A percentile compares a stretch with the other conserved stretches of the same genome.
phyloP scores from a whole-genome alignment of 148 eudicot species.

The Vaccinium macrocarpon region DNA sequence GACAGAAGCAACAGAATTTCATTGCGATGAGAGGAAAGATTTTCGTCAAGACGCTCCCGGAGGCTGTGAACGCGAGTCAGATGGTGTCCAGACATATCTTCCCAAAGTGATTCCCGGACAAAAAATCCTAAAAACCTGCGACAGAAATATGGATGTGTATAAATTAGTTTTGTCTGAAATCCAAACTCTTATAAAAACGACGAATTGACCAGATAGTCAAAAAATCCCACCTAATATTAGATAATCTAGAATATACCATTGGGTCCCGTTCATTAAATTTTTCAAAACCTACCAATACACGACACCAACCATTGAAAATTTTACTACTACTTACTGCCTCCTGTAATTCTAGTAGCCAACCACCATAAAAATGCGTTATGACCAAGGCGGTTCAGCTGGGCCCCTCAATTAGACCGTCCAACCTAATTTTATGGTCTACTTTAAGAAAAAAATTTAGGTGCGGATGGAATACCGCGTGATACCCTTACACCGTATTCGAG shows the following conservation, averaged over 20 bases:
- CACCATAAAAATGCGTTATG: not conserved
- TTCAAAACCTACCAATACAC: constrained; percentile 8
- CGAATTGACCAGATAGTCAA: constrained; percentile 7
- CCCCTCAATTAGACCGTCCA: not conserved
- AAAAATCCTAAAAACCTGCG: constrained; percentile 30
- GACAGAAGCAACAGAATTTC: constrained; percentile 65
- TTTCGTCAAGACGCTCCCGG: constrained; percentile 70
- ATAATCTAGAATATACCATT: not conserved
- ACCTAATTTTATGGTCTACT: not conserved
- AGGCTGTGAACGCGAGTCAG: constrained; percentile 76
- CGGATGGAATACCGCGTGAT: no score
- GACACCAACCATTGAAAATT: not conserved
- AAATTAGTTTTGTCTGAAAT: constrained; percentile 2
- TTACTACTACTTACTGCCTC: not conserved
- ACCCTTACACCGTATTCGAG: no score
- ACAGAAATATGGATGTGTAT: not conserved
- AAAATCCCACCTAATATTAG: constrained; percentile 7
- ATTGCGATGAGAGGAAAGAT: constrained; percentile 62
- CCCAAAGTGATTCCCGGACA: constrained; percentile 9
- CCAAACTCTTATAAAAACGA: not conserved
- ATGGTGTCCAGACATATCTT: constrained; percentile 50
- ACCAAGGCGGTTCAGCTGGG: not conserved
- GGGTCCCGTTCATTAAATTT: not conserved
- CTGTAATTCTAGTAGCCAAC: not conserved
- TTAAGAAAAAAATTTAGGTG: no score